phyloP scores from a whole-genome alignment of 1,284 basidiomycete species.

The Ganoderma multipileum region DNA sequence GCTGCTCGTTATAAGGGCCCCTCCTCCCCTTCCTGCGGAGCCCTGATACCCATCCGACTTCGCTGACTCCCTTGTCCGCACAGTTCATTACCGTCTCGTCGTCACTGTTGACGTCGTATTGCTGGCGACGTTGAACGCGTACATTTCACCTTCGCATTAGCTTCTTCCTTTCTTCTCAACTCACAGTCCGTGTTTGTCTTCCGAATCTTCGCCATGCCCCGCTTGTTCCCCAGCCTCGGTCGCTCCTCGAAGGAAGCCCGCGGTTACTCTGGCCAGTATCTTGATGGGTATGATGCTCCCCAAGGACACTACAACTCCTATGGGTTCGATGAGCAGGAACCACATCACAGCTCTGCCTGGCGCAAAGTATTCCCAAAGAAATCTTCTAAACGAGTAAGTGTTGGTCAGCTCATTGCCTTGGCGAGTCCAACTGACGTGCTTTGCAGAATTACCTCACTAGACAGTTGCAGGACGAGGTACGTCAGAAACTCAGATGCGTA shows the following conservation, averaged over 20 bases:
- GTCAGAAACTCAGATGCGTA: background rate
- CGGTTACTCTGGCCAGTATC: conserved; percentile 28
- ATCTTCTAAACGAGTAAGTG: conserved; percentile 34
- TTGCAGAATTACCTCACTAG: conserved; percentile 26
- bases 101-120: conserved; percentile 12
- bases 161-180: conserved; percentile 13
- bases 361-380: conserved; percentile 35
- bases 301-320: conserved; percentile 32
- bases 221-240: conserved; percentile 38
- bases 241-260: conserved; percentile 37
- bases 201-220: conserved; percentile 34
- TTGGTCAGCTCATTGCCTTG: background rate
- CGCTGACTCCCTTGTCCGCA: conserved; percentile 13
- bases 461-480: conserved; percentile 6
- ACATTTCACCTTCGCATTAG: conserved; percentile 27
- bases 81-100: conserved; percentile 11
- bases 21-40: conserved; percentile 12
- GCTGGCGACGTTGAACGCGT: conserved; percentile 28
- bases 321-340: conserved; percentile 34
- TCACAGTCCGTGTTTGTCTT: background rate
- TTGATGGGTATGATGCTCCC: conserved; percentile 34
- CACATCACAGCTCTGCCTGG: conserved; percentile 34
- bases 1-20: conserved; percentile 34
- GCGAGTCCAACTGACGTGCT: background rate
- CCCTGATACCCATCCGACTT: conserved; percentile 24